These are phyloP conservation scores for Psilocybe subaeruginosa DNA, from an alignment of 768 basidiomycete genomes.

Conservation along the genomic window DNA sequence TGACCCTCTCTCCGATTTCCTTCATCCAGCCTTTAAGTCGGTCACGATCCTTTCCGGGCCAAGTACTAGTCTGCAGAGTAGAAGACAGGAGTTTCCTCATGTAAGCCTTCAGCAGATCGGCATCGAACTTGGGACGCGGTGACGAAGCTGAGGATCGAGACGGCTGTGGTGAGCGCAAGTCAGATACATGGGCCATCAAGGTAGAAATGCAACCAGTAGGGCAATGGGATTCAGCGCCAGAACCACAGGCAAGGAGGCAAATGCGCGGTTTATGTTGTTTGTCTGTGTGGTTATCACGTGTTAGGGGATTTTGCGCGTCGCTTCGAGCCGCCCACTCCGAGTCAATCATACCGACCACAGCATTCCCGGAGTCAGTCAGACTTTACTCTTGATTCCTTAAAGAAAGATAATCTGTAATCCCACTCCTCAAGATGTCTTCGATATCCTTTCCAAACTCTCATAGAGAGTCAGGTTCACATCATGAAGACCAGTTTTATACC, in stretches of 20 bases:
- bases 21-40: conserved; percentile 77
- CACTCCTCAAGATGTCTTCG: conserved; percentile 54
- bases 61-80: conserved; percentile 63
- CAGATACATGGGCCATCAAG: conserved; percentile 29
- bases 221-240: neutral
- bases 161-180: conserved; percentile 64
- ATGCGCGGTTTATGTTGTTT: conserved; percentile 20
- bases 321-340: conserved; percentile 4
- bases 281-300: conserved; percentile 23
- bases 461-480: conserved; percentile 40
- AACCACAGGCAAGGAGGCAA: neutral
- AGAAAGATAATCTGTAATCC: neutral
- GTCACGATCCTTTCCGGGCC: conserved; percentile 74
- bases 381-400: conserved; percentile 1
- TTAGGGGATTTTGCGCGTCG: conserved; percentile 12
- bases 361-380: conserved; percentile 4
- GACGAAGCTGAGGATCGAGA: conserved; percentile 65
- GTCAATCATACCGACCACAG: conserved; percentile 11
- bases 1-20: conserved; percentile 83
- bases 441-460: conserved; percentile 61
- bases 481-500: conserved; percentile 57
- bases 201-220: conserved; percentile 1
- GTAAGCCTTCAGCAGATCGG: conserved; percentile 73
- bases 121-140: conserved; percentile 66
- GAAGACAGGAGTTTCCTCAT: conserved; percentile 81